Conservation (phyloP, 2,329 filamentous ascomycete genomes). For the Chaetomiaceae sp. region DNA sequence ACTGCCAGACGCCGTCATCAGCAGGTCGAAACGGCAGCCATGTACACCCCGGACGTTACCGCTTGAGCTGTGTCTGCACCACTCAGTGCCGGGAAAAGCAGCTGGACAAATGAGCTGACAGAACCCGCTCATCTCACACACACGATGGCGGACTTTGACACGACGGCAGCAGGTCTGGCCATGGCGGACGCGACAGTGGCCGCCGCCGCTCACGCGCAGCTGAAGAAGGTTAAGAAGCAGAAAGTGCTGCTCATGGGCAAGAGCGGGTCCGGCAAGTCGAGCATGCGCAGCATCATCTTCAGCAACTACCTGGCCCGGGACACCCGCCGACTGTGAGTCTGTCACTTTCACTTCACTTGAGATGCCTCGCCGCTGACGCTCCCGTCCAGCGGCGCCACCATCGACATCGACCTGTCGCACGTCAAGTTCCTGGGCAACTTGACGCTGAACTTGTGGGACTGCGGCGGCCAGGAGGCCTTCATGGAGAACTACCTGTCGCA, state of each 20-base stretch:
- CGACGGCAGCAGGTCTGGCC: constrained; percentile 1
- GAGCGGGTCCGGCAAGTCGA: constrained; percentile 94
- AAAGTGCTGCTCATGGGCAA: constrained; percentile 90
- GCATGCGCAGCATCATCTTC: constrained; percentile 98
- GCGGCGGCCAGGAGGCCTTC: constrained; percentile 96
- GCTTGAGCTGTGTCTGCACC: background rate
- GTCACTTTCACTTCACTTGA: background rate
- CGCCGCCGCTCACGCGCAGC: constrained; percentile 16
- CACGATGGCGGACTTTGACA: constrained; percentile 21
- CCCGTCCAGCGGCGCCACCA: constrained; percentile 67
- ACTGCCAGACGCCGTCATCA: background rate
- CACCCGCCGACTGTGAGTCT: constrained; percentile 66
- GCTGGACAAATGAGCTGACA: constrained; percentile 12
- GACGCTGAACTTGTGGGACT: constrained; percentile 97
- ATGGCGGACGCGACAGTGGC: background rate
- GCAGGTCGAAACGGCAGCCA: background rate
- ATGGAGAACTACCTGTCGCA: constrained; percentile 97
- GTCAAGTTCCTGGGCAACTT: constrained; percentile 98
- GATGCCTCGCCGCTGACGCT: background rate
- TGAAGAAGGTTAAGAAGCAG: constrained; percentile 73
- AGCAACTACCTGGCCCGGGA: constrained; percentile 98
- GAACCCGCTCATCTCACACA: background rate
- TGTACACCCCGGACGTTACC: background rate
- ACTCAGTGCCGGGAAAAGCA: background rate
- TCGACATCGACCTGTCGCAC: constrained; percentile 96